phyloP scores from a whole-genome alignment of 202 grass and related monocot species.

The Thinopyrum obtusiflorum region DNA sequence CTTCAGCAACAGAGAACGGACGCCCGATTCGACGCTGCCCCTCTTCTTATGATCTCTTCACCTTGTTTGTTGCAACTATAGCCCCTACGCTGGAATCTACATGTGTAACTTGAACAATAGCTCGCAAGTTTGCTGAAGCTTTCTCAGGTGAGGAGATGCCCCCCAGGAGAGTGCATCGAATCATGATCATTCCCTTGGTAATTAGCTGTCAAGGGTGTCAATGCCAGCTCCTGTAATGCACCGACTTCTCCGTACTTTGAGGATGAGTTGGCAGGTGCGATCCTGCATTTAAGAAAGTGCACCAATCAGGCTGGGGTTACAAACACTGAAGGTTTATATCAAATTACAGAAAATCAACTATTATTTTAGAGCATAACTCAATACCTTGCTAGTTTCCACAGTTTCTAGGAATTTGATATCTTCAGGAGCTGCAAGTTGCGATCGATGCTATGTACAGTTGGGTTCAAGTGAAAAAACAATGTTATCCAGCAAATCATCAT shows the following conservation, averaged over 20 bases:
- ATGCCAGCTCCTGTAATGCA: constrained; percentile 47
- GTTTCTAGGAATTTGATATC: constrained; percentile 53
- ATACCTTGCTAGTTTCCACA: constrained; percentile 79
- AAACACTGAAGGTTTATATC: background rate
- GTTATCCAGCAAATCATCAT: constrained; percentile 56
- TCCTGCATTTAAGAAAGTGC: constrained; percentile 12
- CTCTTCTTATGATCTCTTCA: constrained; percentile 65
- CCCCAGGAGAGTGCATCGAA: constrained; percentile 53
- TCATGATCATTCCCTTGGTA: constrained; percentile 70
- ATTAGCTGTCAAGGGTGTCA: constrained; percentile 50
- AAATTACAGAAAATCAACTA: constrained; percentile 16
- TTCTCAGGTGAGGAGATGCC: constrained; percentile 63
- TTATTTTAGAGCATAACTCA: background rate
- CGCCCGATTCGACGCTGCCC: constrained; percentile 85
- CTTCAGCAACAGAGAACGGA: constrained; percentile 91
- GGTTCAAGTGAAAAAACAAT: constrained; percentile 92
- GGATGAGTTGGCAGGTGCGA: too few species aligned
- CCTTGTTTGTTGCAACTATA: constrained; percentile 60
- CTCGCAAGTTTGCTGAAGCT: constrained; percentile 44
- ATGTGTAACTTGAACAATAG: constrained; percentile 39
- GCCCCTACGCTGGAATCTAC: constrained; percentile 50
- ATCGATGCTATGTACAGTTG: constrained; percentile 42
- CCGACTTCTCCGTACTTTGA: constrained; percentile 40
- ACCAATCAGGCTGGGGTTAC: constrained; percentile 5
- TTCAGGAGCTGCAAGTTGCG: constrained; percentile 40